Evolutionary conservation across 176 grass and related monocot genomes (phyloP), one percentile per base, ranked within the genome.

Genomic region (Ensete glaucum): DNA sequence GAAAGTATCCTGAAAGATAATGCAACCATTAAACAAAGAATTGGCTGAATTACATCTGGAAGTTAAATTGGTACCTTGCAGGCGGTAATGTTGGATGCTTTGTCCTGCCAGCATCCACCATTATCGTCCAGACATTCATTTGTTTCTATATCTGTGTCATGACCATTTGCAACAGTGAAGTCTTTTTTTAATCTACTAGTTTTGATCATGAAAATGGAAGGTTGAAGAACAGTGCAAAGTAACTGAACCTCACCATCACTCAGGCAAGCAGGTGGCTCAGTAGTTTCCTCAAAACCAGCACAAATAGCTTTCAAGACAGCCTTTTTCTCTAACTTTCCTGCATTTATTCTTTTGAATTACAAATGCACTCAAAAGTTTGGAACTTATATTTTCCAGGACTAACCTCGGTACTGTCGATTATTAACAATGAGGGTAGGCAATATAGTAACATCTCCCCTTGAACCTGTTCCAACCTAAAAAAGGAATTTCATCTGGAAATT

Each of bases 401-500:
- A 85, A 98, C 94, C 94, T 77, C 94, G 83, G 82, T 98, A 98
- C 64, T 98, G 94, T 22, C 94, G 83, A 62, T 93, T 93, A 74
- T 98, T 98, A 73, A 98, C 94, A 79, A 98, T 76, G 85, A 98
- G 85, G n/a, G 94, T 98, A 80, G 94, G 94, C 77, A 98, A 80
- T 93, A 98, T 98, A 53, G 94, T 98, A 81, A 98, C 88, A 98
- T 98, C 94, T 81, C 94, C 94, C 83, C 94, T 93, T 70, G 90
- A 89, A 68, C 90, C 94, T 80, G 85, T 98, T 74, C 94, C 94
- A 87, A 98, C 92, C 94, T 98, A 76, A 63, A 77, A 75, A 63
- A 48, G 50, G 54, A 78, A 55, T 26, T 29, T 56, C 22, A 73
- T n/a, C 68, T 83, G 43, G 2, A 77, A 82, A 75, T 78, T 58